Base-by-base conservation (phyloP, 768 basidiomycete genomes). In the Lactarius sanguifluus region DNA sequence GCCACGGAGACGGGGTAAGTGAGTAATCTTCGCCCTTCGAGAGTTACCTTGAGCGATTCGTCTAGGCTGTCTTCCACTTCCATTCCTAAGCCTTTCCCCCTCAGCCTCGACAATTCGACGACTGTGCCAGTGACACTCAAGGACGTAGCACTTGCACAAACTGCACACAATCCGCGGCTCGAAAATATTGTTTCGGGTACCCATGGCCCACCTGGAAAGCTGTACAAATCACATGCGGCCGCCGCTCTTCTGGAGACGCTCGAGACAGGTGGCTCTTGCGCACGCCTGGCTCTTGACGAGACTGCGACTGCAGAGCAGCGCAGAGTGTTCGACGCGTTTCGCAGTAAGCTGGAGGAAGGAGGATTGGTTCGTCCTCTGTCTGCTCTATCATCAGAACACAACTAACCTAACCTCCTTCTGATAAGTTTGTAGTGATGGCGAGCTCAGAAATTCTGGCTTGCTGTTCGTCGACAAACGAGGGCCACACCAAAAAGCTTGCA, bases 121-220 rank as follows among this genome's bases (percentile, higher is more conserved):
- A 62, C 62, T n/a, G 47, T 71, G 23, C 68, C 70, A 16, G 62
- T 71, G 55, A 43, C 60, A 45, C 59, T 71, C 34, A 69, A 69
- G 57, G 70, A 71, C n/a, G 28, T 69, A 40, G 63, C 58, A 38
- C 38, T 62, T 10, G 28, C 62, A 18, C 68, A 55, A 32, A 32
- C 47, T 28, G 38, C 52, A 40, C 41, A 47, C 13, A 13, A 34
- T n/a, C 23, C 30, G 54, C 62, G 25, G 1, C 36, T 71, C 12
- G 62, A 62, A 50, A 66, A 43, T 34, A 62, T 71, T 13, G n/a
- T 61, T 8, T 63, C 68, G 8, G 70, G 64, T 23, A 34, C 57
- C 25, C 45, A 56, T 32, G 70, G 68, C 8, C 70, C 71, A 12
- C 70, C 71, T n/a, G 71, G 71, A 45, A 71, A 71, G 61, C 25